Base-by-base conservation (phyloP, 1,284 basidiomycete genomes). In the Pholiota adiposa region DNA sequence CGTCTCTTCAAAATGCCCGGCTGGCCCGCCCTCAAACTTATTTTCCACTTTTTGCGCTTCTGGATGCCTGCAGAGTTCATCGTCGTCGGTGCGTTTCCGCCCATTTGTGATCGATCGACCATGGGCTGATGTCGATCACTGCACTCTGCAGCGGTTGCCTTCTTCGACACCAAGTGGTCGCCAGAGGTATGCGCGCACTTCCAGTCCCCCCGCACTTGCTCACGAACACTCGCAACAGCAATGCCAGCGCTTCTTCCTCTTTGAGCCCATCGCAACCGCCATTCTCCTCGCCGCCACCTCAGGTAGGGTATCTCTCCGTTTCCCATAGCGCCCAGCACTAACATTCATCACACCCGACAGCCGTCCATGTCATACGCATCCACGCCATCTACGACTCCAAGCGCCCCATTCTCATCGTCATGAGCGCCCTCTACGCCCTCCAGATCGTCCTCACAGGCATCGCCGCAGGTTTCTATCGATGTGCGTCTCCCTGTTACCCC, bases 261-360 rank as follows among this genome's bases (percentile, higher is more conserved):
- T 93, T 66, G 91, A 93, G 67, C 91, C 91, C 63, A 92, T 93
- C 67, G 86, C 85, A 69, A 93, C 91, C 16, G 90, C 90, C 2
- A 77, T 92, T 67, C 82, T 93, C 36, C 80, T 93, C 54, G 88
- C 87, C 29, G 82, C 83, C 18, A 82, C 86, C 52, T 92, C 91
- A n/a, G 75, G 83, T 85, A n/a, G n/a, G n/a, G 57, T 27, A 76
- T 67, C 54, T 18, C 18, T 52, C 14, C 36, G 58, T 51, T 54
- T 25, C n/a, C 19, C 46, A 33, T 27, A 18, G 3, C 14, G 54
- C 40, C 12, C 25, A 14, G 4, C 23, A 43, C 16, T 34, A 38
- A 52, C 49, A 29, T 21, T 61, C 54, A 59, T 36, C n/a, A n/a
- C n/a, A 25, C 55, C 21, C n/a, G n/a, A n/a, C 66, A 87, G 85